Conservation (phyloP, 2,329 filamentous ascomycete genomes). For the Calonectria ilicicola region DNA sequence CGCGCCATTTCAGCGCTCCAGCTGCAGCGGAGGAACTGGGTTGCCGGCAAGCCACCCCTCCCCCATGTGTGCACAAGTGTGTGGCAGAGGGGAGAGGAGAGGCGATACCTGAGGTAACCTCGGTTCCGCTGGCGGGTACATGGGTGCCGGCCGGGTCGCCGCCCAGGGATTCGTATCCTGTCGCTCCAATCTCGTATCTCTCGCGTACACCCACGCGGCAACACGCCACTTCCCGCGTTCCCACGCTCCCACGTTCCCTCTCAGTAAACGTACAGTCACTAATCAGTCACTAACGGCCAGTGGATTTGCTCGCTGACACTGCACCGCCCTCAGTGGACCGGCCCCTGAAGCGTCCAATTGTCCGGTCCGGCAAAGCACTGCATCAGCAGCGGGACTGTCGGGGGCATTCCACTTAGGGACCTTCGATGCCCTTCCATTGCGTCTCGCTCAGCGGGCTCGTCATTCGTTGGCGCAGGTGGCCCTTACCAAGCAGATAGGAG, state of each 20-base stretch:
- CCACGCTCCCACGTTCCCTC: slow-evolving; percentile 19
- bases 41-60: slow-evolving; percentile 12
- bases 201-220: slow-evolving; percentile 32
- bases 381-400: slow-evolving; percentile 31
- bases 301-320: slow-evolving; percentile 23
- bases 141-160: slow-evolving; percentile 12
- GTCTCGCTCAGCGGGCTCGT: slow-evolving; percentile 27
- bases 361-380: slow-evolving; percentile 16
- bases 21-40: slow-evolving; percentile 17
- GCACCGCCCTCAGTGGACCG: slow-evolving; percentile 34
- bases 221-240: slow-evolving; percentile 37
- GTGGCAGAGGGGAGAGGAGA: slow-evolving; percentile 29
- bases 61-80: slow-evolving; percentile 13
- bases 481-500: slow-evolving; percentile 40
- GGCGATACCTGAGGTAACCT: slow-evolving; percentile 32
- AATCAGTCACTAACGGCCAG: slow-evolving; percentile 19
- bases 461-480: slow-evolving; percentile 32
- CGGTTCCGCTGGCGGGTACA: slow-evolving; percentile 33
- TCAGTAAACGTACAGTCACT: slow-evolving; percentile 18
- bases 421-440: slow-evolving; percentile 43
- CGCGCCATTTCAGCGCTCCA: slow-evolving; percentile 20
- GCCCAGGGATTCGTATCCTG: slow-evolving; percentile 31
- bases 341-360: slow-evolving; percentile 23
- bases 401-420: slow-evolving; percentile 24
- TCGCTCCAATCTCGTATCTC: slow-evolving; percentile 33